Conservation (phyloP, 495 filamentous ascomycete species). For the Daldinia loculata region DNA sequence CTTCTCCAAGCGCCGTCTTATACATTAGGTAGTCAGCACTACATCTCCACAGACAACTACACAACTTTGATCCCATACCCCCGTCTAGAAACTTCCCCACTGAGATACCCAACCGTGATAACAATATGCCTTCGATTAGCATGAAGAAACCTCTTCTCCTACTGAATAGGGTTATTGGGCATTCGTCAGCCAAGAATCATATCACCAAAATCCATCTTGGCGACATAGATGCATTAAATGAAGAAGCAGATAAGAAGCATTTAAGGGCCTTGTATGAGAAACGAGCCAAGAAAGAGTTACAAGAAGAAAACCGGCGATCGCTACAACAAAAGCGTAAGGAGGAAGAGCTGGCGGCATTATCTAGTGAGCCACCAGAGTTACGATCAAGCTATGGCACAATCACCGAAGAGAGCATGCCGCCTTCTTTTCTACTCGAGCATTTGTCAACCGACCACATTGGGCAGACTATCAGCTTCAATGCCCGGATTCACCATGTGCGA, state of each 20-base stretch:
- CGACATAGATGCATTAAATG: slow-evolving; percentile 56
- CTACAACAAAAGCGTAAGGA: slow-evolving; percentile 58
- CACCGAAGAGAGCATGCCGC: slow-evolving; percentile 46
- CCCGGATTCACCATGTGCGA: slow-evolving; percentile 84
- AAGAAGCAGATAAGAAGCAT: slow-evolving; percentile 61
- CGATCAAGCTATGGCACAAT: slow-evolving; percentile 67
- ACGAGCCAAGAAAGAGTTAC: slow-evolving; percentile 58
- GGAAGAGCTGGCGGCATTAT: slow-evolving; percentile 54
- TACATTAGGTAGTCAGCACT: neutral
- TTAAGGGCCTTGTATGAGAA: slow-evolving; percentile 56
- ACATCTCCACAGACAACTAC: neutral
- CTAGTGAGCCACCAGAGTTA: slow-evolving; percentile 63
- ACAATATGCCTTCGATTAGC: slow-evolving; percentile 48
- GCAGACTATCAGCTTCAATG: slow-evolving; percentile 78
- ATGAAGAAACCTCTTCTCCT: slow-evolving; percentile 55
- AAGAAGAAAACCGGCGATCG: slow-evolving; percentile 62
- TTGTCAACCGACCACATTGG: slow-evolving; percentile 56
- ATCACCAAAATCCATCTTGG: slow-evolving; percentile 56
- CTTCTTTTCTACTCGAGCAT: slow-evolving; percentile 31
- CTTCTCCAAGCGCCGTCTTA: neutral
- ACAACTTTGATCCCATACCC: neutral
- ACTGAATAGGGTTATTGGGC: slow-evolving; percentile 56
- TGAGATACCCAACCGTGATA: slow-evolving; percentile 6
- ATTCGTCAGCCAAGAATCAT: slow-evolving; percentile 56
- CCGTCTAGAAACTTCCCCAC: neutral